Evolutionary conservation across 345 rosid genomes (phyloP), one percentile per base, ranked within the genome.

Genomic region (Dipteronia dyeriana): DNA sequence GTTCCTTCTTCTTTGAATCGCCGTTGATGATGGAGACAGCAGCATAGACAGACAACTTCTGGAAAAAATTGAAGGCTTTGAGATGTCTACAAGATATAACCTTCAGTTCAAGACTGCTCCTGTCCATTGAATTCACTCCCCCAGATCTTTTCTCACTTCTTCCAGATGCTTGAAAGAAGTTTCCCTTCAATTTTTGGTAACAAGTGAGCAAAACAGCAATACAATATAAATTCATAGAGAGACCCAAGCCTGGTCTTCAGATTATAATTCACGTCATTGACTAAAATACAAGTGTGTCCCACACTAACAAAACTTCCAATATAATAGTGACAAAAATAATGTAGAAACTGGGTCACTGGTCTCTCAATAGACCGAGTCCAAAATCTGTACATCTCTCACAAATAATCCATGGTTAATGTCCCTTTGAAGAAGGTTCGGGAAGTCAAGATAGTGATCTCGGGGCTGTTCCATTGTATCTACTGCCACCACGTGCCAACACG

Each of bases 11-110:
- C 68, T 68, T 82, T 2, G 34, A 16, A 9, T 78, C 68, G 5
- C 78, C 76, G 3, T 71, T 43, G 49, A 77, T n/a, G 60, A 85
- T 67, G 78, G 80, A 85, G 56, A 83, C 88, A 0, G 23, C 79
- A 1, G 81, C 80, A 70, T 82, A 85, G 49, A 79, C 85, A 0
- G 85, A 85, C 5, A 79, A 88, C 82, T 88, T 88, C 54, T 77
- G 83, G 63, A 84, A 86, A 71, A 86, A 78, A 47, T 86, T 86
- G 85, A 86, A 86, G 75, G 88, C 78, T 67, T 75, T 85, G 71
- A 88, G 86, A 73, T 79, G 76, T 19, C 51, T 60, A 74, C 91
- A 86, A 1, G 90, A 88, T 34, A 77, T 71, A 22, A 80, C 63
- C 57, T 76, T 77, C 75, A 86, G 76, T 38, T 88, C 84, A 0